Conservation (phyloP, 2,329 filamentous ascomycete species). For the Epichloe aotearoae region DNA sequence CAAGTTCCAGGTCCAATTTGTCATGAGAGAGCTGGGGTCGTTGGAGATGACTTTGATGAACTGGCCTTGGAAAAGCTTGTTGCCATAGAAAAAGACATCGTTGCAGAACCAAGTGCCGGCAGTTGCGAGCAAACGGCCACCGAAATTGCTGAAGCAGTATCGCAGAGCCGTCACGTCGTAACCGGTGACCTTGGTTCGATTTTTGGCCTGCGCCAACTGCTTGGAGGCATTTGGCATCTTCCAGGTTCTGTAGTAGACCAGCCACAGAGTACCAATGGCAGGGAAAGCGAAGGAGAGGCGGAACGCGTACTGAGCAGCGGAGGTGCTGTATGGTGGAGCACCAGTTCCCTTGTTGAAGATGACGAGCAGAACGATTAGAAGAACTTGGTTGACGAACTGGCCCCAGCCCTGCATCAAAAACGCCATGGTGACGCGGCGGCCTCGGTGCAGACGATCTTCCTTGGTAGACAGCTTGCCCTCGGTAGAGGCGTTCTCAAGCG, state of each 20-base stretch:
- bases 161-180: constrained; percentile 80
- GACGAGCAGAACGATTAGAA: constrained; percentile 74
- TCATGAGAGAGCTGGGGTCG: constrained; percentile 60
- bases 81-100: constrained; percentile 98
- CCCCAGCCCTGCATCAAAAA: constrained; percentile 99
- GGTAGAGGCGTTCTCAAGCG: constrained; percentile 84
- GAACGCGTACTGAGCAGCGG: constrained; percentile 81
- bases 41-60: constrained; percentile 76
- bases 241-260: constrained; percentile 89
- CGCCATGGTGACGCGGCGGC: constrained; percentile 86
- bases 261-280: constrained; percentile 81
- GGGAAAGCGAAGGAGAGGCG: constrained; percentile 86
- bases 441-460: constrained; percentile 88
- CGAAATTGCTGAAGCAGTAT: constrained; percentile 70
- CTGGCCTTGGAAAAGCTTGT: constrained; percentile 90
- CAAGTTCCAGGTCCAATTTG: constrained; percentile 83
- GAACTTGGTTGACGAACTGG: constrained; percentile 84
- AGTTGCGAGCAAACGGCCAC: constrained; percentile 74
- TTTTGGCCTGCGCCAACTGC: constrained; percentile 71
- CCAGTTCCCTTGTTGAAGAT: constrained; percentile 73
- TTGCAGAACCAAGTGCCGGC: constrained; percentile 89
- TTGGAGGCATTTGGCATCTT: constrained; percentile 86
- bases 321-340: constrained; percentile 61
- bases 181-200: constrained; percentile 74
- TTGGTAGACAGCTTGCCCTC: constrained; percentile 77